Conservation (phyloP, 2,329 filamentous ascomycete genomes). For the Fusarium sp. region DNA sequence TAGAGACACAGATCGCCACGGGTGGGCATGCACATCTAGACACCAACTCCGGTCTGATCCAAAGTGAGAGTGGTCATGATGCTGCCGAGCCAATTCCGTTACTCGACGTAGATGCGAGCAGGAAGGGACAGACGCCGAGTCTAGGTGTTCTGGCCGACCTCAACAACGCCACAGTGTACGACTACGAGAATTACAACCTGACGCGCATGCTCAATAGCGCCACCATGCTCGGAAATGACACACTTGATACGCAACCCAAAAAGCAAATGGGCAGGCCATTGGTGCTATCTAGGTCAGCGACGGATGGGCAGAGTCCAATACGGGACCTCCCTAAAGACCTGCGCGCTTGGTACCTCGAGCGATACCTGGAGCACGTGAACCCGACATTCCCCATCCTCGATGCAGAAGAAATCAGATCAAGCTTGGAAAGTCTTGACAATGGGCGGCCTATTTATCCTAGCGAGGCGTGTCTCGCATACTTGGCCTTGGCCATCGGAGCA, state of each 20-base stretch:
- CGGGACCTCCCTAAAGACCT: background rate
- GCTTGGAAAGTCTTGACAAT: background rate
- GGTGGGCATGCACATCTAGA: background rate
- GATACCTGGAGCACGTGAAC: background rate
- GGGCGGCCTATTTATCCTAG: background rate
- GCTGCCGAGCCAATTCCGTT: background rate
- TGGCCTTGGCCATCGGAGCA: background rate
- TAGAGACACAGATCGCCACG: background rate
- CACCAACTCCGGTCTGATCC: background rate
- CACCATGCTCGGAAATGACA: background rate
- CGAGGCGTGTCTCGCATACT: background rate
- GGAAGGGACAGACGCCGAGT: background rate
- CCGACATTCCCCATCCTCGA: background rate
- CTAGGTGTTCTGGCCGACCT: background rate
- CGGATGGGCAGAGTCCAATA: background rate
- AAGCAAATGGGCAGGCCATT: background rate
- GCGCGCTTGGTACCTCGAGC: background rate
- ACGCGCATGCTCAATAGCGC: background rate
- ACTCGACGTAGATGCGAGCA: background rate
- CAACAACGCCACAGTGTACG: background rate
- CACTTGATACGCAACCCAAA: background rate
- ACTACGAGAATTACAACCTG: background rate
- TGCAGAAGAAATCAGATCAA: background rate
- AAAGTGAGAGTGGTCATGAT: background rate
- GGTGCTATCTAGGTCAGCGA: background rate